These are phyloP conservation scores for Alloteropsis semialata DNA, from an alignment of 176 grass and related monocot species.

Conservation along the genomic window DNA sequence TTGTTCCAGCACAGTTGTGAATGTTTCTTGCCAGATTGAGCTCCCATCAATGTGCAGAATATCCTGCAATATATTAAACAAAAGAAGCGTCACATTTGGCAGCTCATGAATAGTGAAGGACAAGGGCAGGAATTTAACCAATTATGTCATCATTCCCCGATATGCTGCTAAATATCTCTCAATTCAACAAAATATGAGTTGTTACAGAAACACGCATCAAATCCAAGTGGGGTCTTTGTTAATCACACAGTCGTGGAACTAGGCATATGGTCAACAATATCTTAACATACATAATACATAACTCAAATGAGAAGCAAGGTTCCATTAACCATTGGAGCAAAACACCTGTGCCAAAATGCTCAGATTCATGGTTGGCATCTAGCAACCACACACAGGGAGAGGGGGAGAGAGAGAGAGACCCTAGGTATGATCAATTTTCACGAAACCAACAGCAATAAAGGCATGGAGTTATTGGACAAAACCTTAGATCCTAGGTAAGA, in stretches of 20 bases:
- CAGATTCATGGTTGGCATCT: background rate
- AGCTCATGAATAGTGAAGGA: background rate
- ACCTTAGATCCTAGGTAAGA: background rate
- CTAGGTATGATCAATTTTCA: background rate
- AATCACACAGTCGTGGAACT: background rate
- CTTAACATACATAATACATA: background rate
- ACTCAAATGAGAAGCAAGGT: background rate
- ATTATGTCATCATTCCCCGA: background rate
- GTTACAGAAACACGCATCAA: background rate
- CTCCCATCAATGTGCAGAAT: conserved; percentile 61
- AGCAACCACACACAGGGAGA: too few relatives aligned
- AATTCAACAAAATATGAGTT: background rate
- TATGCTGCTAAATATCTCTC: background rate
- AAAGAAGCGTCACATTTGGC: background rate
- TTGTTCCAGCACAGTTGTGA: conserved; percentile 42
- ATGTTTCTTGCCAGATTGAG: conserved; percentile 62
- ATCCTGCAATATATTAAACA: conserved; percentile 39
- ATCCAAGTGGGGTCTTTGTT: background rate
- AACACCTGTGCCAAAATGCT: conserved; percentile 2
- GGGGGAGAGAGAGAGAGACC: background rate
- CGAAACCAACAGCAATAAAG: background rate
- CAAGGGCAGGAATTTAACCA: background rate
- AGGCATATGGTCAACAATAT: background rate
- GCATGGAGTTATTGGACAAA: too few relatives aligned
- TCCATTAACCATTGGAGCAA: background rate